These are phyloP conservation scores for Elongisporangium anandrum DNA, from an alignment of 352 stramenopile genomes.

Conservation along the genomic window DNA sequence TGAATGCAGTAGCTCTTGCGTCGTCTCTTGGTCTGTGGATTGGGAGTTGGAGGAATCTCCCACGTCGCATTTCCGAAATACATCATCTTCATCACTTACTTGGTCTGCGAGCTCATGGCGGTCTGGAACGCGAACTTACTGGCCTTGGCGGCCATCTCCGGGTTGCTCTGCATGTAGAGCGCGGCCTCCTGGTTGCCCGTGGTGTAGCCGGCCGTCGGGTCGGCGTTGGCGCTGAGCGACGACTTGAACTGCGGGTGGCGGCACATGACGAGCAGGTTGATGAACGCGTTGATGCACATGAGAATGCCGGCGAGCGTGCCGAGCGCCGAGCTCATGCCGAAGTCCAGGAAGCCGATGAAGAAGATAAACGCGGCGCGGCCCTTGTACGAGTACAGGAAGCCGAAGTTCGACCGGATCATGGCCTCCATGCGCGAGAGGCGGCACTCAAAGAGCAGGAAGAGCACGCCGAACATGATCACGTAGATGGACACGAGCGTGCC, in stretches of 20 bases:
- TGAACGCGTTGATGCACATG: constrained; percentile 85
- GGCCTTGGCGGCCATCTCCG: constrained; percentile 66
- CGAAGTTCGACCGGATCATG: constrained; percentile 80
- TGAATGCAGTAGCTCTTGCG: too few species aligned
- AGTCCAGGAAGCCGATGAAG: constrained; percentile 88
- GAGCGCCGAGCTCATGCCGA: constrained; percentile 80
- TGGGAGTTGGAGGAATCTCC: not conserved
- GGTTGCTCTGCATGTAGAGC: constrained; percentile 80
- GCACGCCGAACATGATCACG: constrained; percentile 85
- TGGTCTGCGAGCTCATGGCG: constrained; percentile 13
- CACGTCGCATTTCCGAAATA: not conserved
- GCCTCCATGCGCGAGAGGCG: constrained; percentile 83
- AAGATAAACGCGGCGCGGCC: constrained; percentile 84
- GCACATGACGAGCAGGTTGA: constrained; percentile 87
- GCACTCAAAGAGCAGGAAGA: constrained; percentile 87
- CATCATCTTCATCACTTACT: not conserved
- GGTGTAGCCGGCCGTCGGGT: constrained; percentile 77
- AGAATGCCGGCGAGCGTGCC: constrained; percentile 67
- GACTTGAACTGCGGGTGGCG: constrained; percentile 84
- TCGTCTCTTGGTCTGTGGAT: not conserved
- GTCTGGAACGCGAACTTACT: constrained; percentile 76
- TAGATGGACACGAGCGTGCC: constrained; percentile 86
- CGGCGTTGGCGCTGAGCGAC: constrained; percentile 59
- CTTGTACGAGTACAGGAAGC: constrained; percentile 87
- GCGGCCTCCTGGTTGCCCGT: constrained; percentile 79